Evolutionary conservation across 2,329 filamentous ascomycete species (phyloP).

Genomic region (Trichophyton simii): DNA sequence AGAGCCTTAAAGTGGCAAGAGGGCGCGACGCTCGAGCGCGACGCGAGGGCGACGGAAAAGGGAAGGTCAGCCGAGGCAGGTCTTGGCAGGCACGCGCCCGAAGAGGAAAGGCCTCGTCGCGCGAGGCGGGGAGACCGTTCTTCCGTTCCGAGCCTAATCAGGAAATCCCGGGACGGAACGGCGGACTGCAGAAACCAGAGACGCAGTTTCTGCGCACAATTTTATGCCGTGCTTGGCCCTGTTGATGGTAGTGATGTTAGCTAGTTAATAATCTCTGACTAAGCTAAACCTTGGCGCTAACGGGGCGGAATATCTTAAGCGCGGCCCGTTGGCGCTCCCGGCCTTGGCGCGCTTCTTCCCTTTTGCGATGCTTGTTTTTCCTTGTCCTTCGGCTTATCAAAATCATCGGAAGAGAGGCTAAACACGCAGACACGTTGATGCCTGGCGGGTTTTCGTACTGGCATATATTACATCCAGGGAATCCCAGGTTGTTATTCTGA

Average conservation of each 20-base stretch:
- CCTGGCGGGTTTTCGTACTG: not conserved
- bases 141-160: not conserved
- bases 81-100: conserved; percentile 7
- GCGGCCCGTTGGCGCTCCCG: not conserved
- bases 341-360: not conserved
- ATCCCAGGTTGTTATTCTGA: not conserved
- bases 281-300: not conserved
- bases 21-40: conserved; percentile 10
- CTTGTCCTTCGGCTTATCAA: not conserved
- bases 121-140: not conserved
- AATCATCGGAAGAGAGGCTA: not conserved
- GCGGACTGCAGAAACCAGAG: not conserved
- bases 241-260: not conserved
- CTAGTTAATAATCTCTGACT: not conserved
- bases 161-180: not conserved
- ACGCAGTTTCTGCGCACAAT: not conserved
- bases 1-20: conserved; percentile 11
- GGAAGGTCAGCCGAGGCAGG: not conserved
- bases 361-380: not conserved
- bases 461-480: not conserved
- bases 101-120: not conserved
- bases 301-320: not conserved
- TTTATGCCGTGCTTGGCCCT: not conserved
- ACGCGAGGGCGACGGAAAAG: conserved; percentile 9
- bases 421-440: not conserved